Evolutionary conservation across 129 eudicot genomes (phyloP), one percentile per base, ranked within the genome.

Genomic region (Logfia minima): DNA sequence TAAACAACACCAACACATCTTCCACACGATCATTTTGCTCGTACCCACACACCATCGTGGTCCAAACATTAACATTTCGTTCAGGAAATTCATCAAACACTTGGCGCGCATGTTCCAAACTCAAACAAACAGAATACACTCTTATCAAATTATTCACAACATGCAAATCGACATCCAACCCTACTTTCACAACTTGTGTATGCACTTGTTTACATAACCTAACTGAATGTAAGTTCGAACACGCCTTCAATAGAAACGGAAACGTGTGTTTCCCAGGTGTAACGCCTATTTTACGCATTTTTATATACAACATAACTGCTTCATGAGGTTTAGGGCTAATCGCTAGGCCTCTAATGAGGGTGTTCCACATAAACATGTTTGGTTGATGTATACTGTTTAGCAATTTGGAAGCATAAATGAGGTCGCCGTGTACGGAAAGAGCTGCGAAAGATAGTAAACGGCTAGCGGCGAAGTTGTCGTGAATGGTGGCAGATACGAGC

Each of bases 321-420:
- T 86, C 75, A 28, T 4, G 68, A 28, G 97, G 96, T 17, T 67
- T 70, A 52, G 48, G 39, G 56, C 86, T 79, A 58, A 66, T 29
- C n/a, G 98, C 93, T 31, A 86, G 84, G 28, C 96, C 92, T 79
- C 96, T 84, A 24, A 92, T 89, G 17, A 92, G 83, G 35, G 98
- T 92, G 86, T 92, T 92, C 91, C 90, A 92, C 96, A 89, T 92
- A 58, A 87, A 92, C 63, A 81, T 78, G 75, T 92, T 89, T 68
- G 98, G 96, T 65, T 73, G 76, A 0, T 58, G 84, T 37, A 79
- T 70, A 29, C 51, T 45, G 6, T 64, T 41, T 34, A 92, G 75
- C 10, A 92, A 71, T 55, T 79, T 89, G 68, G 82, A 60, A 59
- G 98, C 98, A 51, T 92, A 79, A 66, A 9, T 32, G 23, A 92